Conservation (phyloP, 306 rosid genomes). For the Phaseolus lunatus region DNA sequence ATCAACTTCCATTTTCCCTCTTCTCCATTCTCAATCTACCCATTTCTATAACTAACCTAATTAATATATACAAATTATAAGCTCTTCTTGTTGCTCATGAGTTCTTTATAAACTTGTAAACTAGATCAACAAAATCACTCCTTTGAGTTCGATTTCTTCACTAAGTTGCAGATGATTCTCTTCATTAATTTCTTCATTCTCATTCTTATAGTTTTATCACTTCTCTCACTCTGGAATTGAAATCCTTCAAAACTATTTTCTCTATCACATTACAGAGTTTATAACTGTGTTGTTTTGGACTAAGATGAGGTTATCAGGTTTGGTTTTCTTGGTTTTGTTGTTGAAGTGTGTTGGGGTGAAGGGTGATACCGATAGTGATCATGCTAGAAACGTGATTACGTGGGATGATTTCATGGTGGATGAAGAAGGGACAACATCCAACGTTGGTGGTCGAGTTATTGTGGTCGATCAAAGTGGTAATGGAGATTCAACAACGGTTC, state of each 20-base stretch:
- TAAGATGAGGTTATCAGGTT: constrained; percentile 11
- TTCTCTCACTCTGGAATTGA: too few species aligned
- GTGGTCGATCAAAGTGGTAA: constrained; percentile 65
- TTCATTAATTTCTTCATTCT: neutral
- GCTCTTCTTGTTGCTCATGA: constrained; percentile 39
- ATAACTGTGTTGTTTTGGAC: neutral
- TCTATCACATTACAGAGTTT: neutral
- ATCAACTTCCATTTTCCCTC: neutral
- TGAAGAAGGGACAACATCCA: constrained; percentile 4
- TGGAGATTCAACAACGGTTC: constrained; percentile 75
- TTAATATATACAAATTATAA: too few species aligned
- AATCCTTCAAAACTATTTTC: neutral
- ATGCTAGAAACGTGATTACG: constrained; percentile 48
- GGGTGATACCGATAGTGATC: neutral
- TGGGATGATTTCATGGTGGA: constrained; percentile 73
- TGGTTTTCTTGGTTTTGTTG: constrained; percentile 29
- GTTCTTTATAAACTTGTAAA: constrained; percentile 35
- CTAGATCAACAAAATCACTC: neutral
- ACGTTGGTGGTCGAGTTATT: constrained; percentile 41
- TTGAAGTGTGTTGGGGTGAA: constrained; percentile 39
- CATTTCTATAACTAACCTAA: too few species aligned
- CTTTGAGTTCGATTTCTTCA: constrained; percentile 34
- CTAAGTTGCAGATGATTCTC: neutral
- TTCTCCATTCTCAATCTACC: neutral
- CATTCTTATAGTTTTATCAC: neutral